Conservation (phyloP, 2,329 filamentous ascomycete species). For the Diplocarpon mali region DNA sequence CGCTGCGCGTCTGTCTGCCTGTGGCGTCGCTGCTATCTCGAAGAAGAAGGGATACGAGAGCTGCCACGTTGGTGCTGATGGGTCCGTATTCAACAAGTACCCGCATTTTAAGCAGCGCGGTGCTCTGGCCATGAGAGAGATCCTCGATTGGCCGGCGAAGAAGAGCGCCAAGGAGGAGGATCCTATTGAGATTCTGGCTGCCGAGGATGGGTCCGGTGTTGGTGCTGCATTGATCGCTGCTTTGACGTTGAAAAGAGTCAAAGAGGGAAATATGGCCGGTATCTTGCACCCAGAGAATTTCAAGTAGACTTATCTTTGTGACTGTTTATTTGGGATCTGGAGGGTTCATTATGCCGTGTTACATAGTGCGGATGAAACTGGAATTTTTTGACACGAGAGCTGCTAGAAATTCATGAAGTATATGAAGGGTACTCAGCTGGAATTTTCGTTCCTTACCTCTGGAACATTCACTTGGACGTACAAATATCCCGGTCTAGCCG, state of each 20-base stretch:
- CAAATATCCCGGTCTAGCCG: no score
- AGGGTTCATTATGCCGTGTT: not conserved
- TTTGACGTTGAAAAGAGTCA: constrained; percentile 52
- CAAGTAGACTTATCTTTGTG: constrained; percentile 24
- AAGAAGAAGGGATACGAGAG: constrained; percentile 85
- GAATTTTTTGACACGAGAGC: no score
- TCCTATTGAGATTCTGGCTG: constrained; percentile 75
- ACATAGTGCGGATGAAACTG: not conserved
- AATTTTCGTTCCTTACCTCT: no score
- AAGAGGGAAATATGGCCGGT: constrained; percentile 51
- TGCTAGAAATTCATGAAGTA: no score
- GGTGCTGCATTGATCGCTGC: constrained; percentile 88
- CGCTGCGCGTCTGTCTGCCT: constrained; percentile 83
- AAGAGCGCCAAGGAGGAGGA: constrained; percentile 62
- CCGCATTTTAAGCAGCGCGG: constrained; percentile 94
- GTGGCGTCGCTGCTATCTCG: constrained; percentile 91
- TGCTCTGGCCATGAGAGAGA: constrained; percentile 81
- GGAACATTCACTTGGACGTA: no score
- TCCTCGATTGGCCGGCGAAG: constrained; percentile 84
- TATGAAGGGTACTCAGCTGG: no score
- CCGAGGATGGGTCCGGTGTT: constrained; percentile 95
- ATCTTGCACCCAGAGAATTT: constrained; percentile 57
- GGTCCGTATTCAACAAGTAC: constrained; percentile 98
- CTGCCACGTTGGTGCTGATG: constrained; percentile 93
- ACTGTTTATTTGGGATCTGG: no score